Evolutionary conservation across 768 basidiomycete genomes (phyloP).

Genomic region (Gymnopilus junonius): DNA sequence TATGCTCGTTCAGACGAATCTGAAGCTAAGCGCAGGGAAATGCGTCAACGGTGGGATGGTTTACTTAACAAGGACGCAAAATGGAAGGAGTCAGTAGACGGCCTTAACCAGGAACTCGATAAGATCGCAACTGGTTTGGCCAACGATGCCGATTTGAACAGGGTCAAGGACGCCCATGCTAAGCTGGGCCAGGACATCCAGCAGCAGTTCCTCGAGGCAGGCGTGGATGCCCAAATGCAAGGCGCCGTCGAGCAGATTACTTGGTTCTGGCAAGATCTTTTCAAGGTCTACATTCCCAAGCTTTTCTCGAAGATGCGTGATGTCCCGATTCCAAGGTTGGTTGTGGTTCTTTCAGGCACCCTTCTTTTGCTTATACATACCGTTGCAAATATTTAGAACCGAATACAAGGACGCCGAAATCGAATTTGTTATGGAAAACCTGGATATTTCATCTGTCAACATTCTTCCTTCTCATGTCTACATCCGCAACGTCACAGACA

Average conservation of each 20-base stretch:
- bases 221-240: slow-evolving; percentile 34
- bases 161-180: slow-evolving; percentile 50
- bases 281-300: slow-evolving; percentile 78
- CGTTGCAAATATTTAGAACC: slow-evolving; percentile 48
- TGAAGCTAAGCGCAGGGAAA: slow-evolving; percentile 42
- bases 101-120: slow-evolving; percentile 47
- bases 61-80: slow-evolving; percentile 53
- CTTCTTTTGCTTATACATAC: neutral
- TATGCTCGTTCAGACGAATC: slow-evolving; percentile 58
- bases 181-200: slow-evolving; percentile 51
- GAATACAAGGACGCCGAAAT: slow-evolving; percentile 72
- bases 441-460: slow-evolving; percentile 69
- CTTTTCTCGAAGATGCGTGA: slow-evolving; percentile 55
- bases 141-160: slow-evolving; percentile 53
- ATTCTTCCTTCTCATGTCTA: slow-evolving; percentile 73
- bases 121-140: slow-evolving; percentile 50
- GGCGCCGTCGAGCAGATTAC: slow-evolving; percentile 62
- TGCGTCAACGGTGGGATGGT: slow-evolving; percentile 54
- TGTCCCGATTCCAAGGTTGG: slow-evolving; percentile 71
- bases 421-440: slow-evolving; percentile 77
- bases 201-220: slow-evolving; percentile 31
- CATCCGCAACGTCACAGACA: slow-evolving; percentile 69
- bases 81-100: slow-evolving; percentile 56
- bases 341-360: neutral
- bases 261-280: slow-evolving; percentile 83